These are phyloP conservation scores for Stagonosporopsis tanaceti DNA, from an alignment of 2,329 filamentous ascomycete species.

Conservation along the genomic window DNA sequence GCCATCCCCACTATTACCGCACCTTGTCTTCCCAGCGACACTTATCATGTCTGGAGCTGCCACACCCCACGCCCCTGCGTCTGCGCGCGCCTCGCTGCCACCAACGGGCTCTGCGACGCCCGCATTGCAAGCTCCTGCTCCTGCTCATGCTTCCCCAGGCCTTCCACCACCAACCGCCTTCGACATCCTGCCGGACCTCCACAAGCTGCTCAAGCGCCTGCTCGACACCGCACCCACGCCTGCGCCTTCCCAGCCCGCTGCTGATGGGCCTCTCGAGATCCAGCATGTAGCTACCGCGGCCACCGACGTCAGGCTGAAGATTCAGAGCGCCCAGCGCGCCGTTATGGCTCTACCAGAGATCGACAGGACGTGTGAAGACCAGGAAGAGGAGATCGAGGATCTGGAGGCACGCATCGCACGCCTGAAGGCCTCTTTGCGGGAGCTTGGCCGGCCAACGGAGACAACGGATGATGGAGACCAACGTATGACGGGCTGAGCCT, in stretches of 20 bases:
- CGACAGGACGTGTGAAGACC: slow-evolving; percentile 70
- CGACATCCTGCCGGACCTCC: slow-evolving; percentile 84
- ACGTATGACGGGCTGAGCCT: slow-evolving; percentile 50
- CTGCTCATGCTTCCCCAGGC: slow-evolving; percentile 61
- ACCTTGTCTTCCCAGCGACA: slow-evolving; percentile 10
- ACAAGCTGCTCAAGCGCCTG: slow-evolving; percentile 78
- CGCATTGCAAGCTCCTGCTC: slow-evolving; percentile 31
- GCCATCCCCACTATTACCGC: slow-evolving; percentile 15
- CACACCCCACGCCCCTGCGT: slow-evolving; percentile 44
- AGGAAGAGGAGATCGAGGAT: slow-evolving; percentile 73
- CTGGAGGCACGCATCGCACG: slow-evolving; percentile 69
- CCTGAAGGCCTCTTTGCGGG: slow-evolving; percentile 60
- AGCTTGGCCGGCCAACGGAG: slow-evolving; percentile 38
- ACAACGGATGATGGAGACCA: slow-evolving; percentile 38
- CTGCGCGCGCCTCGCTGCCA: slow-evolving; percentile 41
- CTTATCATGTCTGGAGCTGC: slow-evolving; percentile 44
- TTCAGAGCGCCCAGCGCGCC: slow-evolving; percentile 77
- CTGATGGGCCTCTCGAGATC: slow-evolving; percentile 59
- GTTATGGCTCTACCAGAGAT: slow-evolving; percentile 75
- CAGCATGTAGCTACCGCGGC: slow-evolving; percentile 84
- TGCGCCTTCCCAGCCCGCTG: slow-evolving; percentile 34
- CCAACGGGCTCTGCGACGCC: slow-evolving; percentile 44
- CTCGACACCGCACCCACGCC: slow-evolving; percentile 55
- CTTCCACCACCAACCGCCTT: slow-evolving; percentile 82
- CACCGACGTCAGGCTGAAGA: slow-evolving; percentile 80